Conservation (phyloP, 345 rosid species). For the Passiflora organensis region DNA sequence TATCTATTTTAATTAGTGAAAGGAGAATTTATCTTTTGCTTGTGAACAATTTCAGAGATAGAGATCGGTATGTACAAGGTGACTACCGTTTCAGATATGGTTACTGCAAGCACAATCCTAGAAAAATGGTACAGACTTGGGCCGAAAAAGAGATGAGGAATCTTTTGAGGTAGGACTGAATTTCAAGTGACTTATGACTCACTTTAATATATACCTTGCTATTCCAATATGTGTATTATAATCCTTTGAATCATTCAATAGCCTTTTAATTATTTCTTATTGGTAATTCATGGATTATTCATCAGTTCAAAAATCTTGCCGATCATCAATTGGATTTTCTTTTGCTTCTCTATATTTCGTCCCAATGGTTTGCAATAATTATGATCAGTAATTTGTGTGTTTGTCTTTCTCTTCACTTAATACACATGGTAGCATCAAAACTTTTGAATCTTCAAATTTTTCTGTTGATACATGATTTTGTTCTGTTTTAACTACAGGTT, state of each 20-base stretch:
- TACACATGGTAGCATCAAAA: too few species aligned
- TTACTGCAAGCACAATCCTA: conserved; percentile 89
- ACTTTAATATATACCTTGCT: background rate
- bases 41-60: conserved; percentile 47
- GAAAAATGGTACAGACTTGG: conserved; percentile 98
- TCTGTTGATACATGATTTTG: background rate
- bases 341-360: background rate
- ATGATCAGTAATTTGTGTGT: too few species aligned
- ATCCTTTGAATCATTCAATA: background rate
- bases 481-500: conserved; percentile 45
- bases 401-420: too few species aligned
- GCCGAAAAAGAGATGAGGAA: conserved; percentile 98
- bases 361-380: too few species aligned
- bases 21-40: background rate
- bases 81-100: conserved; percentile 93
- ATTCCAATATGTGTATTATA: background rate
- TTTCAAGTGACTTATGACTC: background rate
- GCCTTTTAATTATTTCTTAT: background rate
- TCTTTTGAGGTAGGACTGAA: conserved; percentile 60
- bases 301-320: background rate
- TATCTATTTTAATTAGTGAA: too few species aligned
- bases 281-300: background rate
- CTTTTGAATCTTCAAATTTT: background rate
- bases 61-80: conserved; percentile 95
- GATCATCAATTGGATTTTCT: background rate